A percentile compares a stretch with the other conserved stretches of the same genome.
These are phyloP conservation scores for Colletotrichum tamarilloi DNA, from an alignment of 2,329 filamentous ascomycete genomes.

Conservation along the genomic window DNA sequence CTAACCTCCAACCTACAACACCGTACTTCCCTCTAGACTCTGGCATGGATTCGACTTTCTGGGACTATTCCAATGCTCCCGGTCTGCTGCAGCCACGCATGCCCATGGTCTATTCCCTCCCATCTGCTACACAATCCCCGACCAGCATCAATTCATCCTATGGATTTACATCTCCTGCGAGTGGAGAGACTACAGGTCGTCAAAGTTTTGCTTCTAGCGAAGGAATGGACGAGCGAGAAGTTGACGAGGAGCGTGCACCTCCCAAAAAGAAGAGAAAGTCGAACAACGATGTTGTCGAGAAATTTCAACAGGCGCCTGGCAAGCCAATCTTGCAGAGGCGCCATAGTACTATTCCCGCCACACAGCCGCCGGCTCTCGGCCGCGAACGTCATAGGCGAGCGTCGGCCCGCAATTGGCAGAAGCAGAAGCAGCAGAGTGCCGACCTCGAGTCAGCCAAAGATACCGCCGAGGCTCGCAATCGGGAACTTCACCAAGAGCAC, in stretches of 20 bases:
- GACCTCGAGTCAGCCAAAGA: constrained; percentile 17
- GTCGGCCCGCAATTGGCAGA: constrained; percentile 33
- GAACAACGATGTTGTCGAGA: too few species aligned
- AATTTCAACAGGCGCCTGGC: not conserved
- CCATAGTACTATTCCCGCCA: not conserved
- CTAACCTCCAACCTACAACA: not conserved
- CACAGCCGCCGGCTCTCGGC: not conserved
- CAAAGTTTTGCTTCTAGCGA: not conserved
- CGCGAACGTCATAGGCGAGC: constrained; percentile 27
- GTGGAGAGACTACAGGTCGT: not conserved
- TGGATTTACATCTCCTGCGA: not conserved
- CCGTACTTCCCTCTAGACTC: not conserved
- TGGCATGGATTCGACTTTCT: not conserved
- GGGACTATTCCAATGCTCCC: not conserved
- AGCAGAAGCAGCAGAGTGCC: constrained; percentile 20
- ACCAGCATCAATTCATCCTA: not conserved
- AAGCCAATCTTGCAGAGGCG: not conserved
- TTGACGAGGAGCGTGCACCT: not conserved
- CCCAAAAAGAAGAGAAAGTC: not conserved
- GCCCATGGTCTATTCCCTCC: not conserved
- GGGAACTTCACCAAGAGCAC: constrained; percentile 5
- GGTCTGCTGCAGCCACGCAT: not conserved
- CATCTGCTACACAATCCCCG: not conserved
- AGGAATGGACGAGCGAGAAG: not conserved
- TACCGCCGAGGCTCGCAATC: constrained; percentile 9